Percentiles rank a stretch among this genome's conserved stretches.
These are phyloP conservation scores for Phylloporus sp. DNA, from an alignment of 768 basidiomycete genomes.

Conservation along the genomic window DNA sequence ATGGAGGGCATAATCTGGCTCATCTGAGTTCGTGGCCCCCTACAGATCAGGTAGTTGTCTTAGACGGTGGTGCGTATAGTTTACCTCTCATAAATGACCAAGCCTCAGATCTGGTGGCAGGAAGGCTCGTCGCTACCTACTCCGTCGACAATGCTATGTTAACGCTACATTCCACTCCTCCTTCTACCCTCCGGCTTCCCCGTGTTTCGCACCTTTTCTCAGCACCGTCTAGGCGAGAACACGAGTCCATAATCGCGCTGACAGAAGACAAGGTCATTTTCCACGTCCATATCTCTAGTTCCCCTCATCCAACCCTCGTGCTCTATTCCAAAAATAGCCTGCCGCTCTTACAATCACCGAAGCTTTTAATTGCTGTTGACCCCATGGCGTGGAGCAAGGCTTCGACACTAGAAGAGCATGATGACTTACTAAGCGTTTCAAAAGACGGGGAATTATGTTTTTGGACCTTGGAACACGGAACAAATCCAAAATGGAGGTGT, in stretches of 20 bases:
- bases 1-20: conserved; percentile 45
- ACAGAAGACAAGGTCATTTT: conserved; percentile 58
- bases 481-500: conserved; percentile 49
- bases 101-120: conserved; percentile 34
- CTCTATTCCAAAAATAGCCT: conserved; percentile 49
- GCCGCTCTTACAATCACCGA: conserved; percentile 45
- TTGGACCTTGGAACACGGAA: conserved; percentile 64
- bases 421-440: conserved; percentile 77
- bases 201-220: conserved; percentile 60
- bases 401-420: conserved; percentile 49
- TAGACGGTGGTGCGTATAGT: conserved; percentile 53
- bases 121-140: conserved; percentile 55
- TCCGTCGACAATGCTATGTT: conserved; percentile 42
- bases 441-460: conserved; percentile 78
- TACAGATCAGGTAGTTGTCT: conserved; percentile 66
- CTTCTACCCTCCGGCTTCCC: conserved; percentile 43
- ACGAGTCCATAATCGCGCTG: conserved; percentile 63
- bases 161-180: conserved; percentile 51
- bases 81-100: not conserved
- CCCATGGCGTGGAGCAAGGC: conserved; percentile 78
- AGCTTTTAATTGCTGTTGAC: conserved; percentile 72
- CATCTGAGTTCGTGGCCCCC: conserved; percentile 50
- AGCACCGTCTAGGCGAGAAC: conserved; percentile 48
- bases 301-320: conserved; percentile 36
- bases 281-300: conserved; percentile 45